phyloP scores from a whole-genome alignment of 495 filamentous ascomycete species.

The Geopyxis carbonaria region DNA sequence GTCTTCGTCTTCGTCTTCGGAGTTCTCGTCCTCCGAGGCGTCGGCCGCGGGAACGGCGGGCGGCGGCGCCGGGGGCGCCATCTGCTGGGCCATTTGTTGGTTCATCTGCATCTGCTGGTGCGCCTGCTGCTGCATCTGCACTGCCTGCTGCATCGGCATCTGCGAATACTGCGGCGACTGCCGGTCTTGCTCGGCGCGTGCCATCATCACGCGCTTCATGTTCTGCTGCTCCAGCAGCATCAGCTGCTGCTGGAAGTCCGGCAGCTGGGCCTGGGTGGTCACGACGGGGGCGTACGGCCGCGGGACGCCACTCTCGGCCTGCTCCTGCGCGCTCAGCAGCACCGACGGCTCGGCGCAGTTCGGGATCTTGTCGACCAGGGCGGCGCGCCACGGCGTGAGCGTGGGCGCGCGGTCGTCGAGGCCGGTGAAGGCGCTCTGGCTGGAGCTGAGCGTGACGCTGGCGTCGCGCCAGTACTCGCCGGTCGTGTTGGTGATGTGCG shows the following conservation, averaged over 20 bases:
- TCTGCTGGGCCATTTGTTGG: too few relatives aligned
- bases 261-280: too few relatives aligned
- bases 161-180: neutral
- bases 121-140: neutral
- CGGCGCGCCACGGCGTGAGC: slow-evolving; percentile 44
- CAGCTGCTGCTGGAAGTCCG: too few relatives aligned
- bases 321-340: too few relatives aligned
- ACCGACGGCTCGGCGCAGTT: too few relatives aligned
- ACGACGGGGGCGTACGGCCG: too few relatives aligned
- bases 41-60: neutral
- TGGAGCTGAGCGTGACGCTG: slow-evolving; percentile 48
- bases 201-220: slow-evolving; percentile 1
- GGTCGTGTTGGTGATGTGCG: slow-evolving; percentile 45
- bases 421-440: slow-evolving; percentile 46
- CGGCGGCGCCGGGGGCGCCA: too few relatives aligned
- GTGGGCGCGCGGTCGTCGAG: slow-evolving; percentile 41
- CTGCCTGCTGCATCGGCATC: neutral
- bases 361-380: too few relatives aligned
- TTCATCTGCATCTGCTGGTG: neutral
- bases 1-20: slow-evolving; percentile 6
- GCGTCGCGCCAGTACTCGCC: slow-evolving; percentile 53
- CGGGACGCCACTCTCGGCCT: too few relatives aligned
- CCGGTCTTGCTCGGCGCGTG: too few relatives aligned
- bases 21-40: neutral
- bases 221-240: slow-evolving; percentile 4